Base-by-base conservation (phyloP, 2,329 filamentous ascomycete genomes). In the Sordariomycetes sp. region DNA sequence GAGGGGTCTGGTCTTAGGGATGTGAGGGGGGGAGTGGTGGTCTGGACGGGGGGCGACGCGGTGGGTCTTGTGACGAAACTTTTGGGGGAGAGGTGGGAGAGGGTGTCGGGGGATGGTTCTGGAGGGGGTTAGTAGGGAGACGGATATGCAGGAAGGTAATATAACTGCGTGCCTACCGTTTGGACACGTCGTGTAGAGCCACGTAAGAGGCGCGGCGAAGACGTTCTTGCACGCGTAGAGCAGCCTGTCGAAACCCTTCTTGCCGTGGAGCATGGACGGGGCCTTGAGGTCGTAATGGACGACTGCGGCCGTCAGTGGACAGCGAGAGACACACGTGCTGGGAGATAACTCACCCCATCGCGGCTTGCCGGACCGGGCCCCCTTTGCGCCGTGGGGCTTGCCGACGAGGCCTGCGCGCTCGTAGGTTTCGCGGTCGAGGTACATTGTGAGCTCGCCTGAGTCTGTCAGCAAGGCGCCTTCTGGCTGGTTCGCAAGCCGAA, bases 401-500 rank as follows among this genome's bases (percentile, higher is more conserved):
- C 92, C 92, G 1, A 84, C 80, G 0, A 99, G 75, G 0, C 94
- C 94, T 53, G 86, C 84, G 53, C 85, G 80, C 69, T 97, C 90
- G 68, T 91, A 96, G 0, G 81, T 84, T 57, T 90, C 84, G 62
- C 86, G 90, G 61, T 90, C 86, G 28, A 97, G 76, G 63, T 89
- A 87, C 63, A 99, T 76, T 3, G 78, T 82, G 36, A 99, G 75
- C 0, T 80, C 72, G 0, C 89, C 89, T 88, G 17, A 35, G 7
- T 12, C 20, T 24, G 22, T 50, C 22, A 50, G 45, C 13, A 20
- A 45, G n/a, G 10, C 8, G 28, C 28, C 20, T 22, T 8, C n/a
- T n/a, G n/a, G n/a, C n/a, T n/a, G n/a, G n/a, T 20, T 22, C 6
- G 24, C n/a, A 22, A 24, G 8, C 42, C 5, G 45, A 22, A 13